phyloP scores from a whole-genome alignment of 192 early-diverging fungal species.

The Phlyctochytrium planicorne region DNA sequence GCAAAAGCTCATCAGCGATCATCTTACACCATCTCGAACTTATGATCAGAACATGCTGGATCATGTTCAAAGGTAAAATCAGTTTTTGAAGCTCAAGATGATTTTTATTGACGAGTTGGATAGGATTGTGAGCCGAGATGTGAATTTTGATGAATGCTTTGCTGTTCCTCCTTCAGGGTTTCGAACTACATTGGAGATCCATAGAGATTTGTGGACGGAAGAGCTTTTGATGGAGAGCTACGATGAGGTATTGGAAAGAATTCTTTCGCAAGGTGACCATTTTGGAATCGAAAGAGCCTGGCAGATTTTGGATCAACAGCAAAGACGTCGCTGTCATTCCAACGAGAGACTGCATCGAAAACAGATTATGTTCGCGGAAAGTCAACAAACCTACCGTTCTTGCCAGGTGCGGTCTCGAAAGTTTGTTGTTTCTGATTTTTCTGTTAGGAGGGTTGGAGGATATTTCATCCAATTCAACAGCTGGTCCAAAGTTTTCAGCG shows the following conservation, averaged over 20 bases:
- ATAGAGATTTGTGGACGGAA: conserved; percentile 54
- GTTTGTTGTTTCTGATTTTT: too few relatives aligned
- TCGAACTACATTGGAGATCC: conserved; percentile 47
- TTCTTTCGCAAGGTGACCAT: too few relatives aligned
- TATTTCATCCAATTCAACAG: conserved; percentile 36
- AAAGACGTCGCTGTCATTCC: conserved; percentile 72
- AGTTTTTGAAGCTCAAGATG: neutral
- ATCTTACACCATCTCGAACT: conserved; percentile 18
- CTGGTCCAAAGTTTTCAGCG: conserved; percentile 25
- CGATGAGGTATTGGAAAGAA: conserved; percentile 17
- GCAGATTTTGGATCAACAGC: conserved; percentile 30
- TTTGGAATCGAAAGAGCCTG: neutral
- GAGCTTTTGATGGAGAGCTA: conserved; percentile 32
- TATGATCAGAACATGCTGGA: conserved; percentile 20
- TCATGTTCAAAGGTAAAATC: conserved; percentile 27
- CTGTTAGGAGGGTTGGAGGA: conserved; percentile 60
- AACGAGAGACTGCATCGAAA: conserved; percentile 52
- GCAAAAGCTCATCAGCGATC: conserved; percentile 22
- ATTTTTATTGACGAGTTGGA: neutral
- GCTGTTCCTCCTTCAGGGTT: conserved; percentile 34
- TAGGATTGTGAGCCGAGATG: neutral
- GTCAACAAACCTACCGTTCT: conserved; percentile 70
- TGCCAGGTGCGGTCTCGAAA: conserved; percentile 65
- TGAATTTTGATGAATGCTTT: neutral
- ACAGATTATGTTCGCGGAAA: conserved; percentile 73